Evolutionary conservation across 2,329 filamentous ascomycete genomes (phyloP).

Genomic region (Plenodomus lindquistii): DNA sequence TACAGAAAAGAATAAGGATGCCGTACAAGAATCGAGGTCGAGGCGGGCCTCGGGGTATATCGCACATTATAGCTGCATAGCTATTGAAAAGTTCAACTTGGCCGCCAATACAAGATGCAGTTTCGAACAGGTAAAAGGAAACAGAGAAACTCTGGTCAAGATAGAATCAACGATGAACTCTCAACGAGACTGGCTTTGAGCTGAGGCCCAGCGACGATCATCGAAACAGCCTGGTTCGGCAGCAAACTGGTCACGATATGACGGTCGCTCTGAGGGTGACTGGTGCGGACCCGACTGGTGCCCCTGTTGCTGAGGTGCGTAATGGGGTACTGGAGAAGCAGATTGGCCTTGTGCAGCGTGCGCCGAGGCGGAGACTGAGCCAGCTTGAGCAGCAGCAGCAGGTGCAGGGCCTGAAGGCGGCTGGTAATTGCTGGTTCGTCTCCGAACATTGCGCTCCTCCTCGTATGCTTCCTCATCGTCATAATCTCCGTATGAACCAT

Average conservation of each 20-base stretch:
- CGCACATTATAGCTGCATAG: slow-evolving; percentile 11
- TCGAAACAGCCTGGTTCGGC: slow-evolving; percentile 27
- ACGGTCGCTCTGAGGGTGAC: slow-evolving; percentile 9
- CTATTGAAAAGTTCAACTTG: slow-evolving; percentile 1
- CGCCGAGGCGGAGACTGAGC: slow-evolving; percentile 22
- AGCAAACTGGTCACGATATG: slow-evolving; percentile 20
- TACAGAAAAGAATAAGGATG: background rate
- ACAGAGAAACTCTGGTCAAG: background rate
- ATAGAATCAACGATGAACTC: background rate
- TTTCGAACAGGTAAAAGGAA: background rate
- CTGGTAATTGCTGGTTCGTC: slow-evolving; percentile 43
- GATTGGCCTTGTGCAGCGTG: slow-evolving; percentile 26
- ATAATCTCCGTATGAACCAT: slow-evolving; percentile 37
- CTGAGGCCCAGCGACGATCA: slow-evolving; percentile 26
- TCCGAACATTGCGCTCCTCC: slow-evolving; percentile 42
- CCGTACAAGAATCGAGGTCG: background rate
- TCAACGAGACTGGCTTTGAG: slow-evolving; percentile 9
- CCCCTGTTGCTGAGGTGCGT: slow-evolving; percentile 10
- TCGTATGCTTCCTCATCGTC: slow-evolving; percentile 33
- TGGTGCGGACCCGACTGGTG: slow-evolving; percentile 10
- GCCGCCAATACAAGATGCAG: background rate
- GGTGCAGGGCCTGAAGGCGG: slow-evolving; percentile 30
- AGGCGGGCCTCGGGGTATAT: slow-evolving; percentile 17
- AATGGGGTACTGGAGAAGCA: slow-evolving; percentile 7
- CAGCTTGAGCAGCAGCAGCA: slow-evolving; percentile 22